phyloP scores from a whole-genome alignment of 169 alveolate genomes.

The Cryptosporidium meleagridis region DNA sequence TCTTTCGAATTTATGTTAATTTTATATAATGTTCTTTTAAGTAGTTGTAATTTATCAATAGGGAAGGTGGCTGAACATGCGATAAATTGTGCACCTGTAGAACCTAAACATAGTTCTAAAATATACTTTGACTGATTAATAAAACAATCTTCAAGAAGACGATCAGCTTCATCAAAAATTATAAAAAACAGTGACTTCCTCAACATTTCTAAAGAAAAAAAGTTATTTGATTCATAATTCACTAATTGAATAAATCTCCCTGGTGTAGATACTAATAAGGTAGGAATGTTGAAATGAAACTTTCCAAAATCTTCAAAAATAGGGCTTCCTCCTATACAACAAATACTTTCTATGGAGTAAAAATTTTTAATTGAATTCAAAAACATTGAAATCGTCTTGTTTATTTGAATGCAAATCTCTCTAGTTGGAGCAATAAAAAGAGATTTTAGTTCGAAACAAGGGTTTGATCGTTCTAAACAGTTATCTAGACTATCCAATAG shows the following conservation, averaged over 20 bases:
- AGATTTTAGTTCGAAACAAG: neutral
- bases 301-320: conserved; percentile 38
- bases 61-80: conserved; percentile 81
- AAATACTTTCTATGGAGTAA: neutral
- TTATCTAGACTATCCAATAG: neutral
- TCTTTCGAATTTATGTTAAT: neutral
- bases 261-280: conserved; percentile 41
- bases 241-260: conserved; percentile 62
- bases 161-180: conserved; percentile 78
- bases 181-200: conserved; percentile 35
- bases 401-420: conserved; percentile 89
- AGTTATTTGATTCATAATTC: neutral
- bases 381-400: conserved; percentile 29
- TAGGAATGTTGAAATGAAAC: neutral
- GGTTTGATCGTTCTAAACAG: neutral
- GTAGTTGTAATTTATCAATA: conserved; percentile 21
- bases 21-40: neutral
- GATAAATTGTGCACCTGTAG: conserved; percentile 45
- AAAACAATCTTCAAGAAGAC: conserved; percentile 76
- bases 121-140: conserved; percentile 11
- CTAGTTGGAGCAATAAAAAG: conserved; percentile 87
- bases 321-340: conserved; percentile 62
- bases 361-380: neutral
- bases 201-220: neutral
- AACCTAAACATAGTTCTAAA: conserved; percentile 17